Evolutionary conservation across 768 basidiomycete species (phyloP).

Genomic region (Phaffia tasmanica): DNA sequence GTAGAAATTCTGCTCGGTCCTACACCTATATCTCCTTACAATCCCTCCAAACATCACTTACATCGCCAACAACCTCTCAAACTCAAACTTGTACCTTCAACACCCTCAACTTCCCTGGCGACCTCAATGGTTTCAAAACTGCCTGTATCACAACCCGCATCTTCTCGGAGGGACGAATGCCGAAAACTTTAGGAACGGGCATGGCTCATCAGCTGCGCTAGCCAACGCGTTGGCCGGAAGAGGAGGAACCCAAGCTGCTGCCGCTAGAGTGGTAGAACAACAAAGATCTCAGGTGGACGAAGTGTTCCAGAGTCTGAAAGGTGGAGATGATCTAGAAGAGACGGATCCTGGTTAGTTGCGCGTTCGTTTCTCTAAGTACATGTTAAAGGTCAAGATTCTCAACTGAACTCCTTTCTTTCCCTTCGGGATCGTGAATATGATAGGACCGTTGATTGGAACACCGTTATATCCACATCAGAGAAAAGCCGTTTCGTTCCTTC

Average conservation of each 20-base stretch:
- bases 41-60: slow-evolving; percentile 83
- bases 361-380: slow-evolving; percentile 28
- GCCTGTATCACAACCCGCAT: slow-evolving; percentile 81
- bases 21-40: slow-evolving; percentile 82
- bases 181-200: slow-evolving; percentile 24
- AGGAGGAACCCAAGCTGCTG: slow-evolving; percentile 5
- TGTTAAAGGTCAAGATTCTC: slow-evolving; percentile 1
- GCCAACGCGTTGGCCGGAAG: slow-evolving; percentile 3
- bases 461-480: slow-evolving; percentile 93
- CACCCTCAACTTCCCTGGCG: slow-evolving; percentile 66
- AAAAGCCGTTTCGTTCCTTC: slow-evolving; percentile 87
- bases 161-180: slow-evolving; percentile 31
- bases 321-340: slow-evolving; percentile 74
- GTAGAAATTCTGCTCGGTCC: slow-evolving; percentile 68
- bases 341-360: slow-evolving; percentile 64
- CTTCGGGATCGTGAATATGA: slow-evolving; percentile 39
- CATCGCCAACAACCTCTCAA: slow-evolving; percentile 64
- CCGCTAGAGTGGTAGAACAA: slow-evolving; percentile 69
- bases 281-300: slow-evolving; percentile 90
- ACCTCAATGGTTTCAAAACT: slow-evolving; percentile 44
- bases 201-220: slow-evolving; percentile 11
- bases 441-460: slow-evolving; percentile 55
- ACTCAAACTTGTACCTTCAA: slow-evolving; percentile 59
- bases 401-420: background rate
- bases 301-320: slow-evolving; percentile 75